phyloP scores from a whole-genome alignment of 176 grass and related monocot species.

The Bothriochloa decipiens region DNA sequence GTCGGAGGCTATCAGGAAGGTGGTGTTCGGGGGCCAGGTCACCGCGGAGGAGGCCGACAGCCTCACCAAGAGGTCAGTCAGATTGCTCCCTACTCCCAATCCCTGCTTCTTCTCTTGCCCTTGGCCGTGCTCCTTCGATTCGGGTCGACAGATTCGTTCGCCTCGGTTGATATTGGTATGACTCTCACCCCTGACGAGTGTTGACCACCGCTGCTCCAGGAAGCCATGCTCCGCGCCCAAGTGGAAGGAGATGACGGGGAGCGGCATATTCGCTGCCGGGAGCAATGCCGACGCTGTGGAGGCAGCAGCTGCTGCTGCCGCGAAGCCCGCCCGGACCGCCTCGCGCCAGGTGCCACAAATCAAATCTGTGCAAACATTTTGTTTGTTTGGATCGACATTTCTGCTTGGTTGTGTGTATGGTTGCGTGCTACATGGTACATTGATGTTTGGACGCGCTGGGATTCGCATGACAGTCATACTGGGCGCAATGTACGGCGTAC shows the following conservation, averaged over 20 bases:
- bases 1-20: constrained; percentile 83
- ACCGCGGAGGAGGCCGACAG: constrained; percentile 89
- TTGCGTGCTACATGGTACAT: background rate
- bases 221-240: constrained; percentile 88
- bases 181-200: background rate
- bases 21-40: constrained; percentile 89
- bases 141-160: background rate
- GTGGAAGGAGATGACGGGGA: constrained; percentile 96
- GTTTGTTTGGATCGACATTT: background rate
- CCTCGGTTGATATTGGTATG: constrained; percentile 12
- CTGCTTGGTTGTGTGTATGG: background rate
- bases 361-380: background rate
- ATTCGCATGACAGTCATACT: background rate
- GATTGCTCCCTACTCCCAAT: background rate
- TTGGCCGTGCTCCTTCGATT: background rate
- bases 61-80: constrained; percentile 86
- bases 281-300: constrained; percentile 48
- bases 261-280: constrained; percentile 69
- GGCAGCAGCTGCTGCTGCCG: background rate
- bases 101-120: background rate
- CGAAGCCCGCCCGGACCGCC: constrained; percentile 40
- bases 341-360: constrained; percentile 63
- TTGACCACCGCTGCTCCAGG: constrained; percentile 37
- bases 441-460: background rate
- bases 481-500: background rate